phyloP scores from a whole-genome alignment of 352 stramenopile species.

The Phytophthora pinifolia region DNA sequence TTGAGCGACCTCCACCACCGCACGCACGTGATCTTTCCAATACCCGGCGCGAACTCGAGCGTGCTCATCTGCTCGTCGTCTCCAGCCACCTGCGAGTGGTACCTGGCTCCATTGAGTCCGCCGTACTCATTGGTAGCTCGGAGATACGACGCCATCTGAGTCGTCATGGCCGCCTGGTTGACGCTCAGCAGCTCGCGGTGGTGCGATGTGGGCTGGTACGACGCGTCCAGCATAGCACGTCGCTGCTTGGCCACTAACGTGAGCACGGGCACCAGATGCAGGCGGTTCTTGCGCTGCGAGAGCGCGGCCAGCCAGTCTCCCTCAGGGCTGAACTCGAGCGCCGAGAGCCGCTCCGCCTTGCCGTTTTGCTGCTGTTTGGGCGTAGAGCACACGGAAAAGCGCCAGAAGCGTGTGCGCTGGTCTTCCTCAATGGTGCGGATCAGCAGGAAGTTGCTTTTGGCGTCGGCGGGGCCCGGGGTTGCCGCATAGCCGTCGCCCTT shows the following conservation, averaged over 20 bases:
- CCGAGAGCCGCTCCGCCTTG: conserved; percentile 53
- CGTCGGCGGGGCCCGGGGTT: conserved; percentile 14
- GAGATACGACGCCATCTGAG: conserved; percentile 85
- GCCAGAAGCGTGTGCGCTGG: conserved; percentile 65
- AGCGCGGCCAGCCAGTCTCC: conserved; percentile 85
- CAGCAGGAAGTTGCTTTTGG: conserved; percentile 57
- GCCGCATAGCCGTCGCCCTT: background rate
- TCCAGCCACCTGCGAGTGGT: conserved; percentile 79
- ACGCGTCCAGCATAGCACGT: conserved; percentile 54
- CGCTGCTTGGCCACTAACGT: conserved; percentile 60
- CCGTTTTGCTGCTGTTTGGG: conserved; percentile 59
- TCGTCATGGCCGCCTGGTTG: conserved; percentile 68
- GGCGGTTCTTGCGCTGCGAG: conserved; percentile 70
- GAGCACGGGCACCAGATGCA: conserved; percentile 76
- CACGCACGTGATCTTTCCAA: conserved; percentile 65
- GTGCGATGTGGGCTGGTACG: conserved; percentile 47
- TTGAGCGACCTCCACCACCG: conserved; percentile 85
- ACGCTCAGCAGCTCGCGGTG: conserved; percentile 76
- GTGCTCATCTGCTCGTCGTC: conserved; percentile 86
- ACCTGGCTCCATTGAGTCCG: conserved; percentile 77
- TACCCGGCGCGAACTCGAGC: conserved; percentile 73
- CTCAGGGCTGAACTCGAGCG: conserved; percentile 80
- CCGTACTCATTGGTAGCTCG: conserved; percentile 78
- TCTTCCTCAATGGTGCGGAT: conserved; percentile 81
- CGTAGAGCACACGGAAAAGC: conserved; percentile 60